These are phyloP conservation scores for Taiwanofungus camphoratus DNA, from an alignment of 1,284 basidiomycete species.

Conservation along the genomic window DNA sequence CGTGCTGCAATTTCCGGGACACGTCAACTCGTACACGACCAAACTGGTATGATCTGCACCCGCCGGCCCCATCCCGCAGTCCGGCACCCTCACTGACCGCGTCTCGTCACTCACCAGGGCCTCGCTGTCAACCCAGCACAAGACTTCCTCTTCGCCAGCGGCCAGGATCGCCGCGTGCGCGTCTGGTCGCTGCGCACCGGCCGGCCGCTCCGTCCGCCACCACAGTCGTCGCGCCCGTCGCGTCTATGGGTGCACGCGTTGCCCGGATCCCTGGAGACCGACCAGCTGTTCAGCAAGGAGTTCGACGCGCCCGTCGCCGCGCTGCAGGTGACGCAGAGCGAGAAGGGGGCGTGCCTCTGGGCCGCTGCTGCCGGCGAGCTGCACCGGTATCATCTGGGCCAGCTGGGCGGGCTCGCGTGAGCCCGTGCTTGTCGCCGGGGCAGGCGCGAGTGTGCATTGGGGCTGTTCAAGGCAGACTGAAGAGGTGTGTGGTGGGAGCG, in stretches of 20 bases:
- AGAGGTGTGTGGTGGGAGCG: too few relatives aligned
- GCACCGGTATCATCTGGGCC: slow-evolving; percentile 11
- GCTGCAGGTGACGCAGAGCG: slow-evolving; percentile 15
- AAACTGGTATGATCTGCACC: slow-evolving; percentile 39
- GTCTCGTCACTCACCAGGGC: slow-evolving; percentile 37
- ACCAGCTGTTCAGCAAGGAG: slow-evolving; percentile 1
- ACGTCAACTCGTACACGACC: slow-evolving; percentile 46
- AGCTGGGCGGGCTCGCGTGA: slow-evolving; percentile 3
- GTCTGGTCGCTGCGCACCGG: slow-evolving; percentile 63
- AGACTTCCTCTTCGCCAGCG: slow-evolving; percentile 68
- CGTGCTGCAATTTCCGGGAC: slow-evolving; percentile 43
- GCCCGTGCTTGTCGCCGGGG: too few relatives aligned
- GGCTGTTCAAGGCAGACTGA: too few relatives aligned
- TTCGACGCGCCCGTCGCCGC: slow-evolving; percentile 12
- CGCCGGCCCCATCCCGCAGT: not conserved
- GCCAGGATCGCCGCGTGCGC: slow-evolving; percentile 56
- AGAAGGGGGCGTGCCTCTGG: slow-evolving; percentile 13
- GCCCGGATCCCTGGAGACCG: not conserved
- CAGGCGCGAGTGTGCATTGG: too few relatives aligned
- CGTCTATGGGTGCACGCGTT: not conserved
- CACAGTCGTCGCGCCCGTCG: not conserved
- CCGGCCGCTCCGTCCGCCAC: slow-evolving; percentile 4
- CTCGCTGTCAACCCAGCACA: slow-evolving; percentile 52
- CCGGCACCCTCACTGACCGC: not conserved
- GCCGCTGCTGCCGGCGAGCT: slow-evolving; percentile 10